Conservation (phyloP, 805 yeast genomes). For the Yamadazyma laniorum region DNA sequence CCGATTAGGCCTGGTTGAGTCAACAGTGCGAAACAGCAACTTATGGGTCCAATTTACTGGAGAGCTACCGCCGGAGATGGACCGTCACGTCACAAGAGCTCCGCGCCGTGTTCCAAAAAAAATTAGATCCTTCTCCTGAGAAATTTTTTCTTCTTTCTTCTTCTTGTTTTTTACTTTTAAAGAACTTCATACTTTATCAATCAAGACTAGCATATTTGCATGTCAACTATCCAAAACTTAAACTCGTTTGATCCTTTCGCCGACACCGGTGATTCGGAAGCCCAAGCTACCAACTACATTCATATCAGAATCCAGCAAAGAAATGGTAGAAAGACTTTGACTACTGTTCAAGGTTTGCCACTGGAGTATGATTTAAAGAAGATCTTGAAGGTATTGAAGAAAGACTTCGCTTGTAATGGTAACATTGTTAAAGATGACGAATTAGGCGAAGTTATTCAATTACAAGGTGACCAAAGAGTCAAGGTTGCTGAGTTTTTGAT, state of each 20-base stretch:
- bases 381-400: conserved; percentile 88
- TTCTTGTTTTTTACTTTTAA: background rate
- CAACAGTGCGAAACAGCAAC: too few species aligned
- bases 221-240: conserved; percentile 91
- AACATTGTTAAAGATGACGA: conserved; percentile 95
- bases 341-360: conserved; percentile 98
- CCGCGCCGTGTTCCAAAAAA: too few species aligned
- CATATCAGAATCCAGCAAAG: conserved; percentile 99
- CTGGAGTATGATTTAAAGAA: conserved; percentile 92
- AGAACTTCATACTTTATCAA: background rate
- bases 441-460: conserved; percentile 93
- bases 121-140: background rate
- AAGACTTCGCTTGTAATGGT: conserved; percentile 98
- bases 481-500: conserved; percentile 92
- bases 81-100: too few species aligned
- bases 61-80: too few species aligned
- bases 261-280: conserved; percentile 99
- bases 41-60: too few species aligned
- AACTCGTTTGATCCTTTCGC: conserved; percentile 96
- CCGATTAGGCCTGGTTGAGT: too few species aligned
- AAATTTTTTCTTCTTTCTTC: background rate
- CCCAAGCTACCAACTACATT: conserved; percentile 92
- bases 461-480: conserved; percentile 98
- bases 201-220: conserved; percentile 28
- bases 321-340: conserved; percentile 97